Evolutionary conservation across 1,284 basidiomycete genomes (phyloP), one percentile per base, ranked within the genome.

Genomic region (Ustilago vetiveriae): DNA sequence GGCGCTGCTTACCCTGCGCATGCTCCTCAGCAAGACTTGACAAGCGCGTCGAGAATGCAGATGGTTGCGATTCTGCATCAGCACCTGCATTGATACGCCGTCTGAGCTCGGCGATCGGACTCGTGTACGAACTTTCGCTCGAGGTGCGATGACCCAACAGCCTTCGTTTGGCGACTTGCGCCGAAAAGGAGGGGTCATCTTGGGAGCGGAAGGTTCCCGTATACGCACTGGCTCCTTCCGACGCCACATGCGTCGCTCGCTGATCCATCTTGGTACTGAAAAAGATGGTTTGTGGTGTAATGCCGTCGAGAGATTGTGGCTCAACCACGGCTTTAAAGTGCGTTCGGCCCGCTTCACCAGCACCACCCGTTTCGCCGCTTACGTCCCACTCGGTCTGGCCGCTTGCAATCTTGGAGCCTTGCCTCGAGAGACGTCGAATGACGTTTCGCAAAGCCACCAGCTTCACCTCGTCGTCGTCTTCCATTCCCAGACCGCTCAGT

Each of bases 281-380:
- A 83, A 99, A 98, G 21, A 98, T 90, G 0, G 94, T 98, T 65
- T 93, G 92, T 6, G 93, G 93, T 0, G 94, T 91, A n/a, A 97
- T 90, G 4, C 90, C 76, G 14, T 81, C 72, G 89, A 37, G 94
- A 86, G 79, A 92, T 91, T 81, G 73, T 8, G 66, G 50, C 37
- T 67, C 90, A 89, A 36, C 92, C 84, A 70, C 90, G 2, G 60
- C 63, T 37, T 52, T 56, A 1, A 57, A 42, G 36, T 62, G 57
- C 6, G 48, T 11, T n/a, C 50, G 47, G 6, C 41, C 50, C 41
- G 10, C 13, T 39, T 0, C 49, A 23, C 24, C 35, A 11, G 50
- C 39, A 17, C n/a, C 26, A 19, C 41, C 13, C 5, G 32, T n/a
- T 3, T 32, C n/a, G 5, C 42, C 37, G 1, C 36, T 30, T 5